Percentiles rank a stretch among this genome's conserved stretches.
Evolutionary conservation across 306 rosid genomes (phyloP).

Genomic region (Boehmeria nivea): DNA sequence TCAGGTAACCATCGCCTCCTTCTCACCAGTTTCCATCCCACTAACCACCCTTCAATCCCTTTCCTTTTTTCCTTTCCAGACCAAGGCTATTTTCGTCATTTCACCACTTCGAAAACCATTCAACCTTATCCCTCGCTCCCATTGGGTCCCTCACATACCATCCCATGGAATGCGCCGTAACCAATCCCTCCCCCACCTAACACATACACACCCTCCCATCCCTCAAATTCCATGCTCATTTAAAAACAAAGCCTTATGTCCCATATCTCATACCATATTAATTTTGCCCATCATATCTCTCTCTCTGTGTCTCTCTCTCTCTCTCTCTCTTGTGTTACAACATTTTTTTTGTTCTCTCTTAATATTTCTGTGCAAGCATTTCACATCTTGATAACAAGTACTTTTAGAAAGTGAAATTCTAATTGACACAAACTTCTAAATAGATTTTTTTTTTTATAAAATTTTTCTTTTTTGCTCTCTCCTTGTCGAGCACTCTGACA

Average conservation of each 20-base stretch:
- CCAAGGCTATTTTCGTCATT: background rate
- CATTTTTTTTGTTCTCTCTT: no score
- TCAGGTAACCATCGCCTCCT: conserved; percentile 30
- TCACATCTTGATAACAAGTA: background rate
- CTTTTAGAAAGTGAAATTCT: no score
- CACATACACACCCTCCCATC: background rate
- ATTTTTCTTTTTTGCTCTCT: background rate
- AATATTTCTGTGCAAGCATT: background rate
- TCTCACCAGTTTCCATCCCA: conserved; percentile 15
- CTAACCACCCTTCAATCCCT: conserved; percentile 7
- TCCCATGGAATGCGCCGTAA: background rate
- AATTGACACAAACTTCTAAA: no score
- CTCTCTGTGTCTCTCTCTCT: no score
- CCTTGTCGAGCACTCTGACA: no score
- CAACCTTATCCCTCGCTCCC: background rate
- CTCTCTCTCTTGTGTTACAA: no score
- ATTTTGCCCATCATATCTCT: background rate
- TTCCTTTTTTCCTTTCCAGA: background rate
- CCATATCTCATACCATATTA: no score
- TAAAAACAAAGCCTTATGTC: background rate
- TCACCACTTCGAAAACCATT: rapidly evolving
- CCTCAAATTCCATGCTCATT: background rate
- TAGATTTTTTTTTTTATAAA: no score
- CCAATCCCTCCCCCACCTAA: background rate
- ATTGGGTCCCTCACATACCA: no score